These are phyloP conservation scores for Suillus occidentalis DNA, from an alignment of 768 basidiomycete species.

Conservation along the genomic window DNA sequence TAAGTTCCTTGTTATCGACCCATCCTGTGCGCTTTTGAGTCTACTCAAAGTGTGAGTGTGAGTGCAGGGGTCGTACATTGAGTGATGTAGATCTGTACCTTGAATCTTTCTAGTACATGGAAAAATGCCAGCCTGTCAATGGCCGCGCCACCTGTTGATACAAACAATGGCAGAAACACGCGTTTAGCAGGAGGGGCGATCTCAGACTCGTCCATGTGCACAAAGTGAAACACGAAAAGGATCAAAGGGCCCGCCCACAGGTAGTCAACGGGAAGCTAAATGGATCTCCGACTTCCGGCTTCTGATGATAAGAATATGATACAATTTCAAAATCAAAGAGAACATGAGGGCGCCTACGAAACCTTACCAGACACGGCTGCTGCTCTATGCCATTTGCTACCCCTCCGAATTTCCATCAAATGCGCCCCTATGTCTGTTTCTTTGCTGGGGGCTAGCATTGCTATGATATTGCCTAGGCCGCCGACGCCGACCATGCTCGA, in stretches of 20 bases:
- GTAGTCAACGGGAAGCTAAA: not conserved
- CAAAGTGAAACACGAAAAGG: not conserved
- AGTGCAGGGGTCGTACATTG: not conserved
- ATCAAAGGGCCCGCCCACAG: not conserved
- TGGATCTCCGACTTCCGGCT: slow-evolving; percentile 24
- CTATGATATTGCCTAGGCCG: slow-evolving; percentile 70
- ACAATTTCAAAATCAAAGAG: not conserved
- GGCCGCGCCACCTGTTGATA: slow-evolving; percentile 48
- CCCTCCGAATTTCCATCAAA: too few relatives aligned
- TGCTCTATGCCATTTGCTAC: too few relatives aligned
- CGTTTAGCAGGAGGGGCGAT: slow-evolving; percentile 30
- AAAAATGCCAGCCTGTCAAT: slow-evolving; percentile 85
- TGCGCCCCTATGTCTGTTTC: too few relatives aligned
- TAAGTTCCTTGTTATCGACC: slow-evolving; percentile 66
- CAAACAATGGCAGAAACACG: slow-evolving; percentile 61
- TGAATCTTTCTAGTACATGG: slow-evolving; percentile 84
- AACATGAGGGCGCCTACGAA: slow-evolving; percentile 16
- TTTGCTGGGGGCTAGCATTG: slow-evolving; percentile 54
- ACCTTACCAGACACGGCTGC: too few relatives aligned
- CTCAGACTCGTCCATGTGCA: not conserved
- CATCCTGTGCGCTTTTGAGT: slow-evolving; percentile 96
- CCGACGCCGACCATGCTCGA: slow-evolving; percentile 56
- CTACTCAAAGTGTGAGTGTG: slow-evolving; percentile 44
- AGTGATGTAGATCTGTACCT: slow-evolving; percentile 50
- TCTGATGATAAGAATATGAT: slow-evolving; percentile 30